Conservation (phyloP, 2,329 filamentous ascomycete species). For the Dothistroma septosporum region DNA sequence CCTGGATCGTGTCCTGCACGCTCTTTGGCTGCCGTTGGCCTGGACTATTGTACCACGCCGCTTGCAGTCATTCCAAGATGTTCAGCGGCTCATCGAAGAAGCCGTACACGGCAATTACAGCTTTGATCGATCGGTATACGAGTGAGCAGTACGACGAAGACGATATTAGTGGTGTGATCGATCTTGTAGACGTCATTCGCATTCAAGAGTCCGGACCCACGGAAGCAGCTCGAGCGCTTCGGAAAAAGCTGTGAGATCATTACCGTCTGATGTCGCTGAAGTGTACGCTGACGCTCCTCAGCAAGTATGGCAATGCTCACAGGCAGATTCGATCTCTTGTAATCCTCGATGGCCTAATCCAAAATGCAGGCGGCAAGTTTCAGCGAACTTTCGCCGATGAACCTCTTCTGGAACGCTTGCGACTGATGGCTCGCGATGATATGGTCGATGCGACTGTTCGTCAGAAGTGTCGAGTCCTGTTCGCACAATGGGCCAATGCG, state of each 20-base stretch:
- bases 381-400: slow-evolving; percentile 86
- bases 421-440: slow-evolving; percentile 79
- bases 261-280: background rate
- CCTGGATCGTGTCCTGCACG: too few relatives aligned
- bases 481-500: slow-evolving; percentile 76
- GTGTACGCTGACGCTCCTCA: slow-evolving; percentile 31
- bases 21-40: too few relatives aligned
- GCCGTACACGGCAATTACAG: slow-evolving; percentile 89
- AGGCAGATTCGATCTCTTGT: slow-evolving; percentile 84
- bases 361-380: slow-evolving; percentile 86
- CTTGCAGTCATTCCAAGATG: slow-evolving; percentile 11
- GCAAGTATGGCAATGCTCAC: slow-evolving; percentile 92
- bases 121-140: slow-evolving; percentile 85
- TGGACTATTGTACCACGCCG: background rate
- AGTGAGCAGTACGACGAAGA: slow-evolving; percentile 87
- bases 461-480: slow-evolving; percentile 81
- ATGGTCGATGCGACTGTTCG: slow-evolving; percentile 82
- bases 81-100: slow-evolving; percentile 53
- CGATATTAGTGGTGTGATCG: slow-evolving; percentile 84
- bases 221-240: slow-evolving; percentile 84
- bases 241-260: slow-evolving; percentile 76
- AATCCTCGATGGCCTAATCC: slow-evolving; percentile 86
- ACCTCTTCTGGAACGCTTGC: slow-evolving; percentile 81
- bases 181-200: slow-evolving; percentile 89
- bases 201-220: slow-evolving; percentile 81